Evolutionary conservation across 345 rosid genomes (phyloP).

Genomic region (Ceriops zippeliana): DNA sequence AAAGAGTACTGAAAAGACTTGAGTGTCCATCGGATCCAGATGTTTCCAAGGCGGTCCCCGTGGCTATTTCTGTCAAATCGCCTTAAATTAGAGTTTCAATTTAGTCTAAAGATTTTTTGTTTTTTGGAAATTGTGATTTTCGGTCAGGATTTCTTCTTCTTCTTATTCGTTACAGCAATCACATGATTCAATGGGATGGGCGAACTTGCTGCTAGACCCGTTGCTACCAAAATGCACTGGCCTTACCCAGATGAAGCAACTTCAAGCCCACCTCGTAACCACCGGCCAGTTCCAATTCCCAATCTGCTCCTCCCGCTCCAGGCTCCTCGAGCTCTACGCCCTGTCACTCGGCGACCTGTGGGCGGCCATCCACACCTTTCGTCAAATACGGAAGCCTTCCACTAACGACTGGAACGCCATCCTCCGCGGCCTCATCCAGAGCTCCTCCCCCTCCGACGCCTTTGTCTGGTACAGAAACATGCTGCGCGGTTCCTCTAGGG

Average conservation of each 20-base stretch:
- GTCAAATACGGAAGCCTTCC: slow-evolving; percentile 44
- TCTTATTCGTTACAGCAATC: too few species aligned
- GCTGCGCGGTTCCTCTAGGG: slow-evolving; percentile 36
- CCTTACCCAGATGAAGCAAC: slow-evolving; percentile 51
- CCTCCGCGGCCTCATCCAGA: slow-evolving; percentile 64
- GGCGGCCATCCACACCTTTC: slow-evolving; percentile 49
- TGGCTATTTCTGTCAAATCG: too few species aligned
- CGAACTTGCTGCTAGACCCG: slow-evolving; percentile 34
- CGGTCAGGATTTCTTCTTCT: too few species aligned
- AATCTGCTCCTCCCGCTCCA: slow-evolving; percentile 50
- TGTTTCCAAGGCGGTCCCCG: too few species aligned
- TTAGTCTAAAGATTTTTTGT: too few species aligned
- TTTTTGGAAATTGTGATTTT: too few species aligned
- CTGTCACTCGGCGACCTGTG: slow-evolving; percentile 56
- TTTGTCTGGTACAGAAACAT: slow-evolving; percentile 55
- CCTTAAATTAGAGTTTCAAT: too few species aligned
- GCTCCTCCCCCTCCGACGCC: slow-evolving; percentile 49
- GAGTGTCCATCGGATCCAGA: too few species aligned
- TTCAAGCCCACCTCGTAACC: slow-evolving; percentile 62
- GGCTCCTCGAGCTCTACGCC: slow-evolving; percentile 70
- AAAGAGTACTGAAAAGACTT: too few species aligned
- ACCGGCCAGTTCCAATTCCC: slow-evolving; percentile 47
- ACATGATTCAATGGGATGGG: slow-evolving; percentile 13
- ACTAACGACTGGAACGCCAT: slow-evolving; percentile 87
- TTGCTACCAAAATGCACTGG: slow-evolving; percentile 41